phyloP scores from a whole-genome alignment of 495 filamentous ascomycete genomes.

The Aspergillus coremiiformis region DNA sequence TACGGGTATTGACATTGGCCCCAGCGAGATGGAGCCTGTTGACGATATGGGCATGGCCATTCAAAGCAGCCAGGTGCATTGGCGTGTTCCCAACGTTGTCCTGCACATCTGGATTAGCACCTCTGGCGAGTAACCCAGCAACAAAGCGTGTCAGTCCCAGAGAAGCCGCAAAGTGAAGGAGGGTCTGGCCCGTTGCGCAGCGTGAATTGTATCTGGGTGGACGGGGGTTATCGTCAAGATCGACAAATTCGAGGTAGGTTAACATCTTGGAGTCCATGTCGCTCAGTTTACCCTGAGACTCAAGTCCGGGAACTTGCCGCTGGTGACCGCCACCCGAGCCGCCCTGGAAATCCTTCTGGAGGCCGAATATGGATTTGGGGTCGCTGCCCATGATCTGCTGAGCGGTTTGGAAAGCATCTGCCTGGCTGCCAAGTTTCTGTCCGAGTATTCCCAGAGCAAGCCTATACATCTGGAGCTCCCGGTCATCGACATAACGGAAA shows the following conservation, averaged over 20 bases:
- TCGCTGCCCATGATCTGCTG: slow-evolving; percentile 46
- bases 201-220: slow-evolving; percentile 57
- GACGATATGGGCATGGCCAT: slow-evolving; percentile 67
- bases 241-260: slow-evolving; percentile 67
- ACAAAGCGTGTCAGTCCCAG: slow-evolving; percentile 69
- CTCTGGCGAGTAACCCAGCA: slow-evolving; percentile 71
- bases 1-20: slow-evolving; percentile 64
- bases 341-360: slow-evolving; percentile 41
- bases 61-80: slow-evolving; percentile 77
- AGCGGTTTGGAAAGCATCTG: slow-evolving; percentile 44
- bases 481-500: slow-evolving; percentile 76
- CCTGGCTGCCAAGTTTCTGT: slow-evolving; percentile 41
- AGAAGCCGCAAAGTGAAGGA: slow-evolving; percentile 75
- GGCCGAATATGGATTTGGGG: slow-evolving; percentile 34
- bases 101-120: slow-evolving; percentile 66
- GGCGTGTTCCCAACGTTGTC: slow-evolving; percentile 79
- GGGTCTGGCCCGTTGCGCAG: slow-evolving; percentile 62
- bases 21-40: slow-evolving; percentile 64
- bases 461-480: slow-evolving; percentile 58
- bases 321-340: slow-evolving; percentile 34
- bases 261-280: slow-evolving; percentile 67
- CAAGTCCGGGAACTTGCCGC: slow-evolving; percentile 38
- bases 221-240: slow-evolving; percentile 65
- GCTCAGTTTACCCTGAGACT: slow-evolving; percentile 36
- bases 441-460: slow-evolving; percentile 42